Evolutionary conservation across 2,329 filamentous ascomycete species (phyloP).

Genomic region (Penicillium sp.): DNA sequence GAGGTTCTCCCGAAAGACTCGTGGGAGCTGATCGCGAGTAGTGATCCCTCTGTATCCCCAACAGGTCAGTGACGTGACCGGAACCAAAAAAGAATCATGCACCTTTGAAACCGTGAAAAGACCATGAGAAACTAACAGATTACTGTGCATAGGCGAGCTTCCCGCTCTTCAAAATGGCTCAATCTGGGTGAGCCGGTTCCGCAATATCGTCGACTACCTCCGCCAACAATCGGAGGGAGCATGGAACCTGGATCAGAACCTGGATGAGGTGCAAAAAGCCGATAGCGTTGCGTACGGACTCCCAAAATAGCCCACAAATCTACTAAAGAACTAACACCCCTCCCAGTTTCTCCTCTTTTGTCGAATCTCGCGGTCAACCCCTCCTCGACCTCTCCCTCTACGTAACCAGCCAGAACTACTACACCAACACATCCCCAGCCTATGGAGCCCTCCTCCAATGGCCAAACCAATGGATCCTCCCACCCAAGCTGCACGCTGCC

Average conservation of each 20-base stretch:
- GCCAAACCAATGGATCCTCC: constrained; percentile 84
- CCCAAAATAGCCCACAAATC: not conserved
- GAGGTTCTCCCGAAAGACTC: constrained; percentile 57
- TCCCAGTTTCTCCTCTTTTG: constrained; percentile 59
- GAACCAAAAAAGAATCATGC: not conserved
- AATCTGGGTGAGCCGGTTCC: constrained; percentile 54
- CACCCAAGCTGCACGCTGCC: constrained; percentile 67
- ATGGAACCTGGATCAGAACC: constrained; percentile 50
- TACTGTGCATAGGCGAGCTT: constrained; percentile 49
- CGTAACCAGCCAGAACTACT: constrained; percentile 86
- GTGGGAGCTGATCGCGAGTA: constrained; percentile 72
- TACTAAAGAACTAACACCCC: constrained; percentile 2
- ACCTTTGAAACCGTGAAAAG: not conserved
- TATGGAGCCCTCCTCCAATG: constrained; percentile 79
- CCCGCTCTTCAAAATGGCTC: constrained; percentile 58
- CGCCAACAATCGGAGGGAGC: constrained; percentile 46
- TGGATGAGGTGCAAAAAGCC: constrained; percentile 45
- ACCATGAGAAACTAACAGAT: not conserved
- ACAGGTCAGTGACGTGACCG: constrained; percentile 57
- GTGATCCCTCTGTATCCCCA: constrained; percentile 69
- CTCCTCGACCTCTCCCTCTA: constrained; percentile 86
- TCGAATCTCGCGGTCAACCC: constrained; percentile 71
- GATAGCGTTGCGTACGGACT: constrained; percentile 51
- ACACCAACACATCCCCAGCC: constrained; percentile 70
- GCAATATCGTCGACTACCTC: constrained; percentile 55